These are phyloP conservation scores for Aureobasidium sp. DNA, from an alignment of 2,329 filamentous ascomycete genomes.

Conservation along the genomic window DNA sequence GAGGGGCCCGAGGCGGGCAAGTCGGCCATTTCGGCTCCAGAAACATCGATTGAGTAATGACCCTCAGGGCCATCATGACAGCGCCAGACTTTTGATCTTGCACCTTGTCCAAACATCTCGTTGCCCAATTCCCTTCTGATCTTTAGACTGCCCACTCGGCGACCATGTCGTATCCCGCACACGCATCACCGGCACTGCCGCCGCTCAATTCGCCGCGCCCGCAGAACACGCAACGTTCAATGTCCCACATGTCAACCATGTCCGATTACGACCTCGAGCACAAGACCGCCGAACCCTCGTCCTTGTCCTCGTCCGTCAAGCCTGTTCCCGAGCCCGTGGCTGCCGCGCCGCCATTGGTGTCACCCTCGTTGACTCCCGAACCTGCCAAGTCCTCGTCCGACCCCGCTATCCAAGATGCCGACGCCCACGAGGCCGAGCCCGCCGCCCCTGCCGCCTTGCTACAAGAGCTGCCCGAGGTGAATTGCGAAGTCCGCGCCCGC, in stretches of 20 bases:
- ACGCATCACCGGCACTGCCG: constrained; percentile 32
- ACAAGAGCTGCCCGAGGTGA: constrained; percentile 71
- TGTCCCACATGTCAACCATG: constrained; percentile 29
- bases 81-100: constrained; percentile 5
- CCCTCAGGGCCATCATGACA: constrained; percentile 3
- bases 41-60: neutral
- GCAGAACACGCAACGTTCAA: constrained; percentile 31
- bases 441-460: constrained; percentile 62
- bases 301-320: constrained; percentile 13
- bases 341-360: constrained; percentile 39
- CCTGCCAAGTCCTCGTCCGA: constrained; percentile 26
- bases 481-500: constrained; percentile 86
- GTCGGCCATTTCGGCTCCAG: constrained; percentile 2
- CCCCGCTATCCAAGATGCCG: constrained; percentile 18
- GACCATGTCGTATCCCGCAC: constrained; percentile 28
- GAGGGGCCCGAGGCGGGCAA: constrained; percentile 8
- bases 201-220: constrained; percentile 48
- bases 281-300: constrained; percentile 21
- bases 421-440: constrained; percentile 25
- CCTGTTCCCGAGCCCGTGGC: constrained; percentile 18
- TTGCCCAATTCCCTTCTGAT: neutral
- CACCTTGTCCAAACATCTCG: neutral
- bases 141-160: neutral
- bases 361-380: constrained; percentile 39
- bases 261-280: constrained; percentile 34